Base-by-base conservation (phyloP, 2,329 filamentous ascomycete genomes). In the Nakataea oryzae region DNA sequence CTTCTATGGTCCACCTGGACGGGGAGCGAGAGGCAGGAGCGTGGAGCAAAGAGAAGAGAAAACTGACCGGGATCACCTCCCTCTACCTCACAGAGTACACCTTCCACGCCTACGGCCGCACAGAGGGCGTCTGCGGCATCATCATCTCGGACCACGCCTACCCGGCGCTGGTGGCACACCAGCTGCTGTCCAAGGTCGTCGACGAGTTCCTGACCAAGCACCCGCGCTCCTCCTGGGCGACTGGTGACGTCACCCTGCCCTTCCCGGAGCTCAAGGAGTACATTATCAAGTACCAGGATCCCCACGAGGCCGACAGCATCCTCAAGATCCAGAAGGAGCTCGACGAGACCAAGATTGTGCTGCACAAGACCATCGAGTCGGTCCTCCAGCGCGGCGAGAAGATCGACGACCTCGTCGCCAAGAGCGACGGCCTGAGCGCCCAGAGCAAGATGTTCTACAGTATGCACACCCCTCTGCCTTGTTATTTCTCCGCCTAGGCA, bases 361-460 rank as follows among this genome's bases (percentile, higher is more conserved):
- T 99, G 69, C 92, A 97, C 79, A 96, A 97, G 84, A 97, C 95
- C 57, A 97, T 96, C 70, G 89, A 96, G 79, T 90, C 86, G 70
- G 87, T 82, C 61, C 75, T 97, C 70, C 88, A 97, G 80, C 85
- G 95, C 65, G 95, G 93, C 55, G 93, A 97, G 85, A 97, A 97
- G 83, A 91, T 99, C 68, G 93, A 97, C 72, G 90, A 89, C 69
- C 77, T 99, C 69, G 93, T 97, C 57, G 87, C 88, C 66, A 97
- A 97, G 85, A 96, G 91, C 70, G 91, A 96, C 69, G 91, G 88
- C 14, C 76, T 99, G 70, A 96, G 91, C 76, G 85, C 86, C 59
- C 90, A 95, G 81, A 96, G 91, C 79, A 97, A 96, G 83, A 93
- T 96, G 89, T 99, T 99, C 75, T 97, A 97, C 75, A 91, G 88